These are phyloP conservation scores for Echinosophora koreensis DNA, from an alignment of 306 rosid species.

Conservation along the genomic window DNA sequence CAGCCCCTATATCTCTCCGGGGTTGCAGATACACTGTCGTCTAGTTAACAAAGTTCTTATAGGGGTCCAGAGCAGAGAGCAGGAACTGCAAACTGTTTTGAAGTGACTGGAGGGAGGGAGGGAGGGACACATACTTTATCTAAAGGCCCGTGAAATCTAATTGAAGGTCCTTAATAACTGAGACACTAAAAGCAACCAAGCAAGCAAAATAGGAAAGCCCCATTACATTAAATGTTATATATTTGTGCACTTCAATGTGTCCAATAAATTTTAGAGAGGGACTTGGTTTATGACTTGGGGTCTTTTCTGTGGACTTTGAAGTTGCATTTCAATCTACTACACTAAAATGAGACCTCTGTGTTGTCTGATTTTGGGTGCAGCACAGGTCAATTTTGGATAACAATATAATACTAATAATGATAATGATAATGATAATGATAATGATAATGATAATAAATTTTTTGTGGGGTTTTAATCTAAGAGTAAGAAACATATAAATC, in stretches of 20 bases:
- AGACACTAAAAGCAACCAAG: constrained; percentile 43
- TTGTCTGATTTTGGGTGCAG: constrained; percentile 25
- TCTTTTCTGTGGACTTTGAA: constrained; percentile 17
- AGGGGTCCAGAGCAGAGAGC: constrained; percentile 58
- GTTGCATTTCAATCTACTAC: constrained; percentile 41
- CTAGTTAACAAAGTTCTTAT: constrained; percentile 32
- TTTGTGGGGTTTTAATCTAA: constrained; percentile 2
- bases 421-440: background rate
- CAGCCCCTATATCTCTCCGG: constrained; percentile 10
- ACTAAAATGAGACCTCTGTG: constrained; percentile 46
- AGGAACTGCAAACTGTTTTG: constrained; percentile 65
- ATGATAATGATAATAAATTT: background rate
- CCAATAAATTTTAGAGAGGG: constrained; percentile 44
- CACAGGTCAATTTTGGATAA: constrained; percentile 31
- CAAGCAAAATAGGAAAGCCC: constrained; percentile 30
- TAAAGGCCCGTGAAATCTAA: constrained; percentile 61
- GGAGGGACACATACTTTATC: constrained; percentile 62
- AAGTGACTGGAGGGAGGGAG: constrained; percentile 73
- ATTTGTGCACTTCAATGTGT: constrained; percentile 15
- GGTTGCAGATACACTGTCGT: constrained; percentile 34
- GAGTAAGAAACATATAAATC: background rate
- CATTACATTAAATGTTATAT: constrained; percentile 49
- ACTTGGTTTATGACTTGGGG: constrained; percentile 33
- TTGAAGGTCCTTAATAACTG: constrained; percentile 45
- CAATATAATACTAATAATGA: too few species aligned